These are phyloP conservation scores for Suillus alpinus DNA, from an alignment of 768 basidiomycete species.

Conservation along the genomic window DNA sequence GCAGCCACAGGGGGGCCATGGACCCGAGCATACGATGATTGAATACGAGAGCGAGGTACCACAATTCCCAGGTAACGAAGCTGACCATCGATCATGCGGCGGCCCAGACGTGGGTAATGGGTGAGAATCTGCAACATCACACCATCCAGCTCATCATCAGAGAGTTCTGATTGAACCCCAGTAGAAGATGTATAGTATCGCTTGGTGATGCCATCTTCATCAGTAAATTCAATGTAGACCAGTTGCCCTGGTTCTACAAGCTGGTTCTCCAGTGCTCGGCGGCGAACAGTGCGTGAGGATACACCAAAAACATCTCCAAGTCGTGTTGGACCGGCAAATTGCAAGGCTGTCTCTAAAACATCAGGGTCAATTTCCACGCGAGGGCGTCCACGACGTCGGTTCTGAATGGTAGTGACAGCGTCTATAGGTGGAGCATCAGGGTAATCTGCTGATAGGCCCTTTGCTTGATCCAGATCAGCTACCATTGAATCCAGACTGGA, in stretches of 20 bases:
- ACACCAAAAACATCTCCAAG: background rate
- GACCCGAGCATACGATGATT: background rate
- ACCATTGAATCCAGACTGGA: background rate
- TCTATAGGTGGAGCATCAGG: background rate
- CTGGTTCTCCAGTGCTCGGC: background rate
- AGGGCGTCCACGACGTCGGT: background rate
- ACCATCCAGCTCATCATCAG: background rate
- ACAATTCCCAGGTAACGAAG: background rate
- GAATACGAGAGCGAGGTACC: background rate
- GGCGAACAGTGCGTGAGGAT: background rate
- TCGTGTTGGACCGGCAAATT: background rate
- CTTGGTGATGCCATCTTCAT: background rate
- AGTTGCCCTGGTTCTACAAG: background rate
- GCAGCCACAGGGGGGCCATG: background rate
- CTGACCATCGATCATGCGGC: background rate
- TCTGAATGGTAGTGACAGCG: background rate
- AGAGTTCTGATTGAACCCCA: background rate
- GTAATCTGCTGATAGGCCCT: background rate
- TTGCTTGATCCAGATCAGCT: background rate
- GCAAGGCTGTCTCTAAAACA: background rate
- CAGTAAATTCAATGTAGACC: background rate
- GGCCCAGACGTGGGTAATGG: background rate
- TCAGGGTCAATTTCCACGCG: background rate
- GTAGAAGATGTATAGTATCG: background rate
- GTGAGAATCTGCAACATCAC: background rate